Percentiles rank a stretch among this genome's conserved stretches.
Evolutionary conservation across 495 filamentous ascomycete species (phyloP).

Genomic region (Physcia stellaris): DNA sequence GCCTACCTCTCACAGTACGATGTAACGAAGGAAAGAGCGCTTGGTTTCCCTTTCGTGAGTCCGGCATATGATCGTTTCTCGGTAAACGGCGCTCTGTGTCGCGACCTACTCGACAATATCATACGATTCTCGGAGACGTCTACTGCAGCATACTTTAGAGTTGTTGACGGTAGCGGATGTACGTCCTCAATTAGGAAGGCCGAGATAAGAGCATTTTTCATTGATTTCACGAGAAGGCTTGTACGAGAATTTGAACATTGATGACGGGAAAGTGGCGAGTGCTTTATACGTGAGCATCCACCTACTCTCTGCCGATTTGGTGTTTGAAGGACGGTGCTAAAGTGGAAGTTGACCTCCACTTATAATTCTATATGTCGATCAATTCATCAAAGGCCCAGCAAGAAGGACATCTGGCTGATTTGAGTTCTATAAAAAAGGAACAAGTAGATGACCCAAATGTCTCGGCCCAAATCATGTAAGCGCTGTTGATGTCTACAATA

Average conservation of each 20-base stretch:
- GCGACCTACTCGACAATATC: background rate
- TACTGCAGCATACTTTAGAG: background rate
- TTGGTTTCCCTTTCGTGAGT: constrained; percentile 1
- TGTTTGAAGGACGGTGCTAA: background rate
- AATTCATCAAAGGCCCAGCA: background rate
- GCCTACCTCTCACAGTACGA: background rate
- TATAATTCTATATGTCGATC: background rate
- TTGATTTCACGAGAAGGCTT: background rate
- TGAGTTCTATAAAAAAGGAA: background rate
- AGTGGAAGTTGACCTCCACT: background rate
- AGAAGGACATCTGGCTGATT: background rate
- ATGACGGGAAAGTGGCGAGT: background rate
- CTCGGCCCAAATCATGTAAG: background rate
- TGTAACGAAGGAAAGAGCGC: background rate
- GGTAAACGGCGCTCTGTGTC: background rate
- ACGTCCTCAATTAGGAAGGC: background rate
- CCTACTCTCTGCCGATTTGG: background rate
- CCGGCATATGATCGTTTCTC: background rate
- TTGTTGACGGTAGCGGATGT: background rate
- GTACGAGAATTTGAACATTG: background rate
- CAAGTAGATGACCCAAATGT: background rate
- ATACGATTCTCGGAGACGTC: background rate
- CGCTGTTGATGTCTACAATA: background rate
- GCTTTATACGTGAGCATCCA: background rate
- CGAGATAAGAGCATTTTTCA: background rate